Evolutionary conservation across 2,329 filamentous ascomycete species (phyloP).

Genomic region (Apiospora pterosperma): DNA sequence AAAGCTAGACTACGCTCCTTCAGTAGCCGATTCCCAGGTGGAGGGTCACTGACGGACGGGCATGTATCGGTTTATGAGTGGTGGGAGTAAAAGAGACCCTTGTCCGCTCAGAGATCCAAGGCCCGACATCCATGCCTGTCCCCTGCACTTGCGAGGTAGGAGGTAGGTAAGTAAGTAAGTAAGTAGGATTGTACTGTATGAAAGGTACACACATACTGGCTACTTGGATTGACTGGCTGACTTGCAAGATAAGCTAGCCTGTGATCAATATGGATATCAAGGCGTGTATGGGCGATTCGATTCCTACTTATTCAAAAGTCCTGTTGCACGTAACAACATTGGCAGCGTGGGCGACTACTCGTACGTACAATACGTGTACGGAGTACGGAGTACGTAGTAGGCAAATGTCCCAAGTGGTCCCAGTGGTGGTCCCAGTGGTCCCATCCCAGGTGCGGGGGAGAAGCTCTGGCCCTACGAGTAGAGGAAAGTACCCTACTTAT

Average conservation of each 20-base stretch:
- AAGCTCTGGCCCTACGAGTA: too few species aligned
- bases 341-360: too few species aligned
- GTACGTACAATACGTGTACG: too few species aligned
- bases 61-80: not conserved
- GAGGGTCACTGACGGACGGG: constrained; percentile 1
- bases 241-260: not conserved
- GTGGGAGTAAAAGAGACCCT: constrained; percentile 1
- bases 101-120: not conserved
- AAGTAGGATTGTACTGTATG: not conserved
- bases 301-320: too few species aligned
- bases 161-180: not conserved
- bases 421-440: too few species aligned
- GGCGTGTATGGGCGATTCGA: too few species aligned
- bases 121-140: not conserved
- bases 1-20: not conserved
- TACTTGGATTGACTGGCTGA: not conserved
- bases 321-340: too few species aligned
- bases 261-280: not conserved
- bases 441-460: too few species aligned
- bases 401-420: too few species aligned
- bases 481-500: too few species aligned
- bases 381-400: too few species aligned
- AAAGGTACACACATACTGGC: not conserved
- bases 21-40: not conserved
- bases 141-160: not conserved